phyloP scores from a whole-genome alignment of 805 yeast species.

The Blastobotrys robertii region DNA sequence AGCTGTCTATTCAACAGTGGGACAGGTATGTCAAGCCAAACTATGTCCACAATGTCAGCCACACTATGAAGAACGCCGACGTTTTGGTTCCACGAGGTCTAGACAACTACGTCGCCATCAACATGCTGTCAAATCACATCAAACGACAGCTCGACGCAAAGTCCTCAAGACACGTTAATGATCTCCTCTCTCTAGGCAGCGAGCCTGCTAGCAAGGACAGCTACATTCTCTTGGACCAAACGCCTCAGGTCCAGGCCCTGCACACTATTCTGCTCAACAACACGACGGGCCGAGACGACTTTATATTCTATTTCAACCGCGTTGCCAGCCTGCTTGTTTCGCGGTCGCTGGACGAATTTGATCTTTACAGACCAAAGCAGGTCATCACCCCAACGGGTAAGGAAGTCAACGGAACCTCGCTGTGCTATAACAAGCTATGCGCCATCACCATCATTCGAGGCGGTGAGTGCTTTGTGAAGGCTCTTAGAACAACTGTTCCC shows the following conservation, averaged over 20 bases:
- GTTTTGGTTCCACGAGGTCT: constrained; percentile 85
- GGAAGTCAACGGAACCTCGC: constrained; percentile 23
- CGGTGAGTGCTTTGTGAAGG: constrained; percentile 84
- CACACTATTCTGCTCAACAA: constrained; percentile 57
- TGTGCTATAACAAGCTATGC: constrained; percentile 39
- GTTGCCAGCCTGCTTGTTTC: constrained; percentile 64
- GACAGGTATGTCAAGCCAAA: constrained; percentile 85
- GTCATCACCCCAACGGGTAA: constrained; percentile 37
- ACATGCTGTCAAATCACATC: constrained; percentile 70
- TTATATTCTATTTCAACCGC: constrained; percentile 78
- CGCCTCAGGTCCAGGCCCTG: constrained; percentile 64
- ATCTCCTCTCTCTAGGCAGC: constrained; percentile 49
- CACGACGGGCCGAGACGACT: constrained; percentile 56
- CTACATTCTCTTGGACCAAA: constrained; percentile 27
- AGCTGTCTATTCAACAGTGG: constrained; percentile 85
- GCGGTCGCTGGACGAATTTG: constrained; percentile 47
- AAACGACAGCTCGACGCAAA: constrained; percentile 58
- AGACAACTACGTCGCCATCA: constrained; percentile 71
- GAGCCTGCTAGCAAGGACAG: constrained; percentile 13
- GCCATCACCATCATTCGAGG: constrained; percentile 80
- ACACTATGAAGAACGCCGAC: constrained; percentile 74
- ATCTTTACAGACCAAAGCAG: constrained; percentile 6
- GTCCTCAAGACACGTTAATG: constrained; percentile 56
- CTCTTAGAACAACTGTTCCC: constrained; percentile 62
- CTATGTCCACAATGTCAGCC: constrained; percentile 63